Evolutionary conservation across 2,329 filamentous ascomycete genomes (phyloP).

Genomic region (Pyrenophora teres): DNA sequence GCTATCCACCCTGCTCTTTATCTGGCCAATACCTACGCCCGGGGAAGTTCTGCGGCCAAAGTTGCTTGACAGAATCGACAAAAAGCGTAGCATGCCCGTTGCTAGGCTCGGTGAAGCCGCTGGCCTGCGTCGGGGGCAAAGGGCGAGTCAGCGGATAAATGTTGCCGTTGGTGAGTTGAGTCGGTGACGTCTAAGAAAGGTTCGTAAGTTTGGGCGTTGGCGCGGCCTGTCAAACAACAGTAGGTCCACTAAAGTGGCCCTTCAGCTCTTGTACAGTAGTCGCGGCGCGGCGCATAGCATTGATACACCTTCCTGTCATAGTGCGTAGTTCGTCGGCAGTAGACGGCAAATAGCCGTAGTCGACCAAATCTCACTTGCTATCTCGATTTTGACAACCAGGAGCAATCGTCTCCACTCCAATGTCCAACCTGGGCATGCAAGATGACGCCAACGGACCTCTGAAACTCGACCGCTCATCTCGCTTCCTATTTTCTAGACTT

Average conservation of each 20-base stretch:
- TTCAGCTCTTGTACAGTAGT: conserved; percentile 6
- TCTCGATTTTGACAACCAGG: not conserved
- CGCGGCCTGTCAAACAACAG: conserved; percentile 11
- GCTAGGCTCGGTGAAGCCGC: not conserved
- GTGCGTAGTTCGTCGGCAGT: conserved; percentile 9
- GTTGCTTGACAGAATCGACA: not conserved
- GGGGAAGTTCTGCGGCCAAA: conserved; percentile 9
- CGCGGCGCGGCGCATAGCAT: conserved; percentile 2
- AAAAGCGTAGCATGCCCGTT: no score
- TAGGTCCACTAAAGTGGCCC: conserved; percentile 13
- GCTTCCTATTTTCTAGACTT: conserved; percentile 2
- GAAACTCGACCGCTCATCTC: conserved; percentile 2
- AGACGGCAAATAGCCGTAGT: conserved; percentile 5
- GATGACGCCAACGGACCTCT: not conserved
- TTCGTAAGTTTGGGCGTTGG: conserved; percentile 7
- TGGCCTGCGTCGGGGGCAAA: not conserved
- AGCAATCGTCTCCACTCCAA: not conserved
- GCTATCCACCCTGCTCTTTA: conserved; percentile 1
- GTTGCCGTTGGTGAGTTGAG: not conserved
- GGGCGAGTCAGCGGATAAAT: not conserved
- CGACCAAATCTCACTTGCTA: conserved; percentile 1
- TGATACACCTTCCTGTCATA: conserved; percentile 7
- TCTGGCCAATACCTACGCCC: conserved; percentile 3
- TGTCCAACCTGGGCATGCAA: not conserved
- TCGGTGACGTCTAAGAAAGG: not conserved